phyloP scores from a whole-genome alignment of 345 rosid genomes.

The Populus tremula region DNA sequence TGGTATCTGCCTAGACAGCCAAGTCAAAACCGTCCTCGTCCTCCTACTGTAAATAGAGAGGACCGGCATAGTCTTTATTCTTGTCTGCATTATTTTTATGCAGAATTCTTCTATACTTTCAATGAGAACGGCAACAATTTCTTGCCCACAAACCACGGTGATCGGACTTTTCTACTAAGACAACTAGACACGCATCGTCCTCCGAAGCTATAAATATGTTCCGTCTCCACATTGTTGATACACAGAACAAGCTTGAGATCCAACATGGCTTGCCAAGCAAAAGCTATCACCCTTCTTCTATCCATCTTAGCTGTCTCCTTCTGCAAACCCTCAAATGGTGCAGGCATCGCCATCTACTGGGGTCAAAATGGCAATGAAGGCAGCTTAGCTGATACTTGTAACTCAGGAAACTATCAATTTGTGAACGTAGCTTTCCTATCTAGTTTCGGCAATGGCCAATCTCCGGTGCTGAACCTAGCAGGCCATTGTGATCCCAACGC shows the following conservation, averaged over 20 bases:
- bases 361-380: conserved; percentile 15
- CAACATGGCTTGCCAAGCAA: not conserved
- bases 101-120: too few species aligned
- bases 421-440: conserved; percentile 17
- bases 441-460: conserved; percentile 13
- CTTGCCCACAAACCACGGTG: not conserved
- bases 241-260: not conserved
- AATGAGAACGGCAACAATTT: too few species aligned
- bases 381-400: conserved; percentile 13
- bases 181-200: not conserved
- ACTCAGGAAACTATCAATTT: conserved; percentile 9
- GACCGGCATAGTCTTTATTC: too few species aligned
- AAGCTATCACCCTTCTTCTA: not conserved
- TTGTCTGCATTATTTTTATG: too few species aligned
- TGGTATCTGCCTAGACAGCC: too few species aligned
- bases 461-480: conserved; percentile 11
- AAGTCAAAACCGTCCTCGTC: too few species aligned
- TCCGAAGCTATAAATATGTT: not conserved
- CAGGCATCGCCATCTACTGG: conserved; percentile 20
- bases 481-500: conserved; percentile 11
- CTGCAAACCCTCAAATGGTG: not conserved
- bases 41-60: too few species aligned
- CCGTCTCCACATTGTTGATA: not conserved
- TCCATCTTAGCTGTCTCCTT: not conserved
- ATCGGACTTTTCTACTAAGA: not conserved